These are phyloP conservation scores for Suillus sp. DNA, from an alignment of 768 basidiomycete species.

Conservation along the genomic window DNA sequence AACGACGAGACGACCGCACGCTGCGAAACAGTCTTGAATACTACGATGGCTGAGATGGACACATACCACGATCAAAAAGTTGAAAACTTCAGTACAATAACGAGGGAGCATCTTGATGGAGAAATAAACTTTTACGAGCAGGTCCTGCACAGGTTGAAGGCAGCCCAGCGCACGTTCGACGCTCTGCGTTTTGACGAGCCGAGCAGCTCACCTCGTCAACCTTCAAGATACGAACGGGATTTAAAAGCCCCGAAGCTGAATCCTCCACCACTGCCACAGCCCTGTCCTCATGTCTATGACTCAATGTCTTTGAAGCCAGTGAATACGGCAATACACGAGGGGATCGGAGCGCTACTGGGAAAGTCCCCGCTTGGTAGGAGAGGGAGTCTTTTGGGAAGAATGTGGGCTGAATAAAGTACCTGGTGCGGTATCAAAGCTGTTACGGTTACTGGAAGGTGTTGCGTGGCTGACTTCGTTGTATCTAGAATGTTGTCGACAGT, in stretches of 20 bases:
- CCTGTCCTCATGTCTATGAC: constrained; percentile 80
- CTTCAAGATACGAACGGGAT: constrained; percentile 79
- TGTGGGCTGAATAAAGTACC: constrained; percentile 44
- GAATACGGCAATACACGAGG: constrained; percentile 71
- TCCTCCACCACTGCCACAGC: constrained; percentile 57
- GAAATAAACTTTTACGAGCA: constrained; percentile 79
- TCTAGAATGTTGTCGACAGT: not conserved
- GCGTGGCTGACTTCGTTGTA: not conserved
- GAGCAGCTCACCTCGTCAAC: constrained; percentile 52
- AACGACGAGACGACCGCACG: constrained; percentile 69
- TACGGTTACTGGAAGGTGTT: not conserved
- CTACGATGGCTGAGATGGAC: constrained; percentile 87
- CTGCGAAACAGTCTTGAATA: constrained; percentile 87
- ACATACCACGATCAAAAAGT: constrained; percentile 73
- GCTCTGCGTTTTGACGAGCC: constrained; percentile 49
- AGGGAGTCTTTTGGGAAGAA: constrained; percentile 61
- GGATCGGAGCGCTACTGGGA: constrained; percentile 65
- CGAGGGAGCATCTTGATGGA: constrained; percentile 73
- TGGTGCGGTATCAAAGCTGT: not conserved
- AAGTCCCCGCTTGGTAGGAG: constrained; percentile 35
- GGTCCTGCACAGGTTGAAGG: constrained; percentile 58
- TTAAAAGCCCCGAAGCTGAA: constrained; percentile 55
- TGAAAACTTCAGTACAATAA: constrained; percentile 63
- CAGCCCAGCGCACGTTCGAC: constrained; percentile 58
- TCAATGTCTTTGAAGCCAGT: constrained; percentile 75